These are phyloP conservation scores for Paramecium biaurelia DNA, from an alignment of 73 alveolate species.

Conservation along the genomic window DNA sequence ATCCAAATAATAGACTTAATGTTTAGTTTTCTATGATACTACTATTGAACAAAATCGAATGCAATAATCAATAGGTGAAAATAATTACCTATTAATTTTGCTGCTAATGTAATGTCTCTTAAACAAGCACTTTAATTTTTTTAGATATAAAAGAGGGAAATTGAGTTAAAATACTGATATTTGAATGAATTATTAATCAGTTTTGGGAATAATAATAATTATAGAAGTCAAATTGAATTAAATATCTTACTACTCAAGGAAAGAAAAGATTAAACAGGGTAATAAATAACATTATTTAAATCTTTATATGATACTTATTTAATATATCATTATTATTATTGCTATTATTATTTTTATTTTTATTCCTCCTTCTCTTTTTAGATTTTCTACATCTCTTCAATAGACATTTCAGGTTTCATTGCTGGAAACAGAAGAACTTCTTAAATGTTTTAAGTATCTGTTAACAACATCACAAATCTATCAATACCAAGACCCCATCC, in stretches of 20 bases:
- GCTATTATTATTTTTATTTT: not conserved
- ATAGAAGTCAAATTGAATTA: no score
- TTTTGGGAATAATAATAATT: no score
- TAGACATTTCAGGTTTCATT: constrained; percentile 83
- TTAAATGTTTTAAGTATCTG: constrained; percentile 88
- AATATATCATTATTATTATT: not conserved
- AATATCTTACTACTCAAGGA: no score
- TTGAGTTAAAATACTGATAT: no score
- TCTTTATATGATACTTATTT: not conserved
- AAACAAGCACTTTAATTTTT: no score
- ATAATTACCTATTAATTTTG: no score
- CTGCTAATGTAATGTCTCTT: no score
- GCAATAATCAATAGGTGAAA: not conserved
- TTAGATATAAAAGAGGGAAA: no score
- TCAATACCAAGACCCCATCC: constrained; percentile 99
- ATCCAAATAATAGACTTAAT: not conserved
- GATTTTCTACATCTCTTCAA: constrained; percentile 41
- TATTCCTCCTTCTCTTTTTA: constrained; percentile 59
- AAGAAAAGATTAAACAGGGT: not conserved
- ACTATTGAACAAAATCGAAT: not conserved
- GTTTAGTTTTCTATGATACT: not conserved
- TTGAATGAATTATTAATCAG: no score
- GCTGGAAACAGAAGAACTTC: constrained; percentile 98
- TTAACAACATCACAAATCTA: constrained; percentile 94
- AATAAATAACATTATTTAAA: not conserved